Evolutionary conservation across 2,329 filamentous ascomycete species (phyloP), one percentile per base, ranked within the genome.

Genomic region (Penicillium sp.): DNA sequence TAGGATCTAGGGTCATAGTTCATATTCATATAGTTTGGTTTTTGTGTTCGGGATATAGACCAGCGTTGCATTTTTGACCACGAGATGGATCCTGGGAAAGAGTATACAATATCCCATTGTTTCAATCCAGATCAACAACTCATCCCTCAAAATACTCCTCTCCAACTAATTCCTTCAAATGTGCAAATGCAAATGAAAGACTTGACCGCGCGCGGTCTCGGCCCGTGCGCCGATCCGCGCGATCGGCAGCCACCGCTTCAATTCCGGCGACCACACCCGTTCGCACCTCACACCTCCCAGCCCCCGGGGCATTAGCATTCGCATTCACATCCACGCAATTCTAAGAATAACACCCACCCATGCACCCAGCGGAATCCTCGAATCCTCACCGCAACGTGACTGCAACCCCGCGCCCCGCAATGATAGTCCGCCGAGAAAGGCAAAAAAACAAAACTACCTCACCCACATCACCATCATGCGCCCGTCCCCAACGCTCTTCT

Each of bases 151-250:
- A n/a, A n/a, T n/a, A n/a, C n/a, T n/a, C n/a, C n/a, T n/a, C n/a
- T n/a, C n/a, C n/a, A n/a, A n/a, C n/a, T n/a, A n/a, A n/a, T n/a
- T n/a, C n/a, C n/a, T n/a, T n/a, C n/a, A n/a, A n/a, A n/a, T n/a
- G n/a, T n/a, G n/a, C n/a, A n/a, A n/a, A n/a, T n/a, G n/a, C n/a
- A n/a, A n/a, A n/a, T n/a, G n/a, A n/a, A n/a, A n/a, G n/a, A n/a
- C n/a, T n/a, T n/a, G n/a, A n/a, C 43, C 52, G 47, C 52, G 30
- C 26, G 46, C 51, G 37, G 47, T 2, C 24, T 29, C 12, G 49
- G 54, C 26, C 56, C 56, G 54, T 58, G 58, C 58, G 26, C 40
- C 23, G 52, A 55, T 52, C 54, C 9, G 46, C 48, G 23, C 26
- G 41, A 49, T 57, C 51, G 37, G 30, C 49, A 51, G 9, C 24